phyloP scores from a whole-genome alignment of 1,284 basidiomycete species.

The Marasmius tenuissimus region DNA sequence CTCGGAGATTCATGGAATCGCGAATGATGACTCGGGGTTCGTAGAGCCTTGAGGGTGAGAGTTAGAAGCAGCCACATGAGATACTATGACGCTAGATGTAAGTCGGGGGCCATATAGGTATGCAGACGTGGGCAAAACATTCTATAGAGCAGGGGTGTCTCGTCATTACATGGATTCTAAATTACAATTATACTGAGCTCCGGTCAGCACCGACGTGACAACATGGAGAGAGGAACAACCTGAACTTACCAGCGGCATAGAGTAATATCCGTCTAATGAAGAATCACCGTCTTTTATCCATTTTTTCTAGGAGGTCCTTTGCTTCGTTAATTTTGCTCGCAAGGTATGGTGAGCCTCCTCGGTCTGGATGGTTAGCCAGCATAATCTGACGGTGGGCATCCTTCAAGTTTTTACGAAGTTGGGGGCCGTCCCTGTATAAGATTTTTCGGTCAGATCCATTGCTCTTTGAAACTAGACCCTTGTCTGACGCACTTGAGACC shows the following conservation, averaged over 20 bases:
- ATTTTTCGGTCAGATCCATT: constrained; percentile 3
- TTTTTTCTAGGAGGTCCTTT: constrained; percentile 78
- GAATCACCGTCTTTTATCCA: background rate
- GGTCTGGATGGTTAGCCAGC: constrained; percentile 95
- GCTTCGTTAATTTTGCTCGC: constrained; percentile 99
- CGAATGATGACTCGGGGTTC: too few species aligned
- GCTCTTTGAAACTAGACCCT: background rate
- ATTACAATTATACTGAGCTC: background rate
- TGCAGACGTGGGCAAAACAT: background rate
- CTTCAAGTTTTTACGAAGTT: constrained; percentile 73
- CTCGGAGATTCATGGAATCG: too few species aligned
- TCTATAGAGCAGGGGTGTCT: background rate
- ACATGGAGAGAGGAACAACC: background rate
- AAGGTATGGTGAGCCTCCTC: constrained; percentile 93
- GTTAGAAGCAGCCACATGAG: too few species aligned
- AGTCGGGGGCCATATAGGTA: background rate
- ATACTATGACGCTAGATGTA: background rate
- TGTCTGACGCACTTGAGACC: constrained; percentile 78
- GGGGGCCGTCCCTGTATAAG: constrained; percentile 67
- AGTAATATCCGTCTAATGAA: background rate
- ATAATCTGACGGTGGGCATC: constrained; percentile 92
- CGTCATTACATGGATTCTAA: background rate
- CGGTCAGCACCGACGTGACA: background rate
- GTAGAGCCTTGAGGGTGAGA: too few species aligned
- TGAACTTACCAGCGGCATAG: background rate